Conservation (phyloP, 306 rosid species). For the Acacia crassicarpa region DNA sequence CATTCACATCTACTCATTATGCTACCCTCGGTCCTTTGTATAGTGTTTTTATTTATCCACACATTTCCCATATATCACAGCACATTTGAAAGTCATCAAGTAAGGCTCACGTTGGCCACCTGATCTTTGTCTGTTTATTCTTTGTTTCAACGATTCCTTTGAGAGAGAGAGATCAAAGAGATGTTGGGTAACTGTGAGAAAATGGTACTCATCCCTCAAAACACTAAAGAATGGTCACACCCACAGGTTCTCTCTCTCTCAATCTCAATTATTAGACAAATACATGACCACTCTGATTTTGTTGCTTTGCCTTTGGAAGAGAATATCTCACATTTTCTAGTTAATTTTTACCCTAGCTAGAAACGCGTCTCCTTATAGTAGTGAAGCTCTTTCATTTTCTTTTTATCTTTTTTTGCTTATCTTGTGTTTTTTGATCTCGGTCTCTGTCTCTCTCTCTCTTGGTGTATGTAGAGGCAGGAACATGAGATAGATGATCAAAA, state of each 20-base stretch:
- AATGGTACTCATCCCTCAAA: slow-evolving; percentile 55
- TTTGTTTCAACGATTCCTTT: slow-evolving; percentile 63
- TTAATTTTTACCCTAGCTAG: slow-evolving; percentile 65
- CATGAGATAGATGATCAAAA: slow-evolving; percentile 46
- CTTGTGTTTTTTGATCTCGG: neutral
- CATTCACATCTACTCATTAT: slow-evolving; percentile 15
- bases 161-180: slow-evolving; percentile 39
- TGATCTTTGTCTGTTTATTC: slow-evolving; percentile 71
- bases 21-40: neutral
- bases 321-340: slow-evolving; percentile 60
- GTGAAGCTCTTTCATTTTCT: neutral
- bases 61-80: neutral
- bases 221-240: slow-evolving; percentile 79
- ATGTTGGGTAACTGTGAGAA: slow-evolving; percentile 65
- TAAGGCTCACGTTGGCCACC: slow-evolving; percentile 53
- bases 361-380: slow-evolving; percentile 19
- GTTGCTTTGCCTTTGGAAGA: slow-evolving; percentile 80
- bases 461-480: slow-evolving; percentile 42
- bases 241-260: slow-evolving; percentile 53
- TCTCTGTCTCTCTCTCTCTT: neutral
- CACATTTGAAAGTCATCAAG: slow-evolving; percentile 39
- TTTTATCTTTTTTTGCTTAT: neutral
- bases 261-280: slow-evolving; percentile 75
- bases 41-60: neutral
- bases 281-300: slow-evolving; percentile 65